Base-by-base conservation (phyloP, 148 eudicot genomes). In the Fagopyrum homotropicum region DNA sequence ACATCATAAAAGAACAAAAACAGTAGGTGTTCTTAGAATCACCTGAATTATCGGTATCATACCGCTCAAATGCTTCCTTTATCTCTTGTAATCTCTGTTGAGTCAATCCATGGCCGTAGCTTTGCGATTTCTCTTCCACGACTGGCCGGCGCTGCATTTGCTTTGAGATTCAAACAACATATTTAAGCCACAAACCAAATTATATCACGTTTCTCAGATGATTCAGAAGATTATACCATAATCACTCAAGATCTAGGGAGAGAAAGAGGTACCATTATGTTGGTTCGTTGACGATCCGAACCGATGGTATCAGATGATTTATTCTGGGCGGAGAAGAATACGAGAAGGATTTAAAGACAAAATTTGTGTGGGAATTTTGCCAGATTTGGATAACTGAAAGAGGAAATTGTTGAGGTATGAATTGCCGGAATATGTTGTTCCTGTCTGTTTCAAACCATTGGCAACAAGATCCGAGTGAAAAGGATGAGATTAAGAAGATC, bases 1-100 rank as follows among this genome's bases (percentile, higher is more conserved):
- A 26, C 6, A 50, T 4, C 19, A 9, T 35, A 49, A 73, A 1
- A 75, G 11, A 1, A 43, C 19, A 17, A 52, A 22, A 4, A 52
- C 3, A 49, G 9, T 15, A 63, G 15, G 12, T 44, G 40, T 46
- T 10, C 55, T 43, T 69, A 57, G 57, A 74, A 69, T 43, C 81
- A 91, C 98, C 98, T 85, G 98, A 94, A 79, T 90, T 89, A 87
- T 94, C 98, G 56, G 96, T 94, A 80, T 94, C 98, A 75, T 91
- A 94, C 14, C 90, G 93, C 80, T 94, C 97, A 83, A 92, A 95
- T 49, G 98, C 97, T 87, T 91, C 98, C 82, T 82, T 95, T 1
- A 95, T 95, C 88, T 95, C 98, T 85, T 95, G 96, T 81, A 66
- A 83, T 85, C 92, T 94, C 79, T 95, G 97, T 72, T 85, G 86